These are phyloP conservation scores for Amanita pallidorosea DNA, from an alignment of 768 basidiomycete species.

Conservation along the genomic window DNA sequence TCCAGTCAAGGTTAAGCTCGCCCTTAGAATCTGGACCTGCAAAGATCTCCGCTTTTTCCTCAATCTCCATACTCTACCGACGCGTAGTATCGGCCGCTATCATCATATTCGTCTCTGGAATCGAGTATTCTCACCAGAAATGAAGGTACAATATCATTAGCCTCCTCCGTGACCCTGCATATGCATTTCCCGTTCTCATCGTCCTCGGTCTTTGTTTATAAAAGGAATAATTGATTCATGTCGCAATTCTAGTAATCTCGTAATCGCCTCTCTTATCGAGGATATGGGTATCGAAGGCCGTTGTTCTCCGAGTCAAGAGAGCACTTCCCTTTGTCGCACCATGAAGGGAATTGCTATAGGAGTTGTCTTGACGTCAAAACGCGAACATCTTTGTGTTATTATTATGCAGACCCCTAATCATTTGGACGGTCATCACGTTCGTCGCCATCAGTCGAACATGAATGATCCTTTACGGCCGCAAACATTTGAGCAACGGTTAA, in stretches of 20 bases:
- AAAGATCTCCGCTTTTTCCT: not conserved
- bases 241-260: not conserved
- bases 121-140: not conserved
- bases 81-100: not conserved
- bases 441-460: not conserved
- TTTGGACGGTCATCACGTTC: not conserved
- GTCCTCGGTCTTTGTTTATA: not conserved
- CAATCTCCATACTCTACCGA: not conserved
- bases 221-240: not conserved
- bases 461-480: not conserved
- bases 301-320: not conserved
- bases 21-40: not conserved
- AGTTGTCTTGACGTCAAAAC: not conserved
- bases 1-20: slow-evolving; percentile 4
- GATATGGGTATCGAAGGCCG: not conserved
- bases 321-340: slow-evolving; percentile 8
- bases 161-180: not conserved
- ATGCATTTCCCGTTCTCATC: not conserved
- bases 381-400: not conserved
- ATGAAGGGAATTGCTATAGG: slow-evolving; percentile 4
- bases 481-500: not conserved
- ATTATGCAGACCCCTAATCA: not conserved
- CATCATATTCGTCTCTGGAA: not conserved
- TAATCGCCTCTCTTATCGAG: not conserved
- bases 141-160: not conserved